Conservation (phyloP, 2,329 filamentous ascomycete genomes). For the Xylaria multiplex region DNA sequence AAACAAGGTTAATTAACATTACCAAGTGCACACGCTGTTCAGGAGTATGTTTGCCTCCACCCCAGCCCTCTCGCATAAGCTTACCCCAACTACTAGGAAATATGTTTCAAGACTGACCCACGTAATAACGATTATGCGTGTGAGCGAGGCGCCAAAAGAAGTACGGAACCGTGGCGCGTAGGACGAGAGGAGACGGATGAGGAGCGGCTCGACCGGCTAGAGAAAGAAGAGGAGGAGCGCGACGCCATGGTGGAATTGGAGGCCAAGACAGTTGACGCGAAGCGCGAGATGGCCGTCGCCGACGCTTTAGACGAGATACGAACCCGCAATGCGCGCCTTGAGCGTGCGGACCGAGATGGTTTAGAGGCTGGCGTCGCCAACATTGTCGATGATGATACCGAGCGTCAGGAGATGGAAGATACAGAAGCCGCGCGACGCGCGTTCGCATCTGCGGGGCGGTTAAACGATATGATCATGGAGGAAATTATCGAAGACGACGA, state of each 20-base stretch:
- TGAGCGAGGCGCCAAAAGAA: constrained; percentile 85
- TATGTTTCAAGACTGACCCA: constrained; percentile 73
- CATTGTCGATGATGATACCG: constrained; percentile 67
- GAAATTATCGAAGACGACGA: constrained; percentile 50
- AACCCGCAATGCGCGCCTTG: constrained; percentile 87
- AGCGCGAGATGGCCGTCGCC: constrained; percentile 94
- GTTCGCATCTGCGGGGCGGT: constrained; percentile 72
- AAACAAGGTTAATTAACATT: constrained; percentile 9
- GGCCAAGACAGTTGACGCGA: constrained; percentile 90
- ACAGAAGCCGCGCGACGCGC: constrained; percentile 82
- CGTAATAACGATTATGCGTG: constrained; percentile 90
- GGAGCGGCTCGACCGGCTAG: constrained; percentile 83
- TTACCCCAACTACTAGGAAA: constrained; percentile 16
- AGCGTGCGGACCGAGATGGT: constrained; percentile 76
- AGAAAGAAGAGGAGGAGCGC: constrained; percentile 79
- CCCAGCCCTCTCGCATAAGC: neutral
- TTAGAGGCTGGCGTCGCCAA: constrained; percentile 65
- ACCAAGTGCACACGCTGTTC: constrained; percentile 39
- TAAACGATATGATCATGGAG: constrained; percentile 63
- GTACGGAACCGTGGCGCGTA: constrained; percentile 89
- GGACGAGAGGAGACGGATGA: constrained; percentile 80
- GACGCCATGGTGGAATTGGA: constrained; percentile 97
- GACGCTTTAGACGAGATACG: constrained; percentile 96
- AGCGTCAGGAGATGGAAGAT: constrained; percentile 80
- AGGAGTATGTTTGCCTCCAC: constrained; percentile 18